phyloP scores from a whole-genome alignment of 805 yeast genomes.

The Zygosaccharomyces siamensis region DNA sequence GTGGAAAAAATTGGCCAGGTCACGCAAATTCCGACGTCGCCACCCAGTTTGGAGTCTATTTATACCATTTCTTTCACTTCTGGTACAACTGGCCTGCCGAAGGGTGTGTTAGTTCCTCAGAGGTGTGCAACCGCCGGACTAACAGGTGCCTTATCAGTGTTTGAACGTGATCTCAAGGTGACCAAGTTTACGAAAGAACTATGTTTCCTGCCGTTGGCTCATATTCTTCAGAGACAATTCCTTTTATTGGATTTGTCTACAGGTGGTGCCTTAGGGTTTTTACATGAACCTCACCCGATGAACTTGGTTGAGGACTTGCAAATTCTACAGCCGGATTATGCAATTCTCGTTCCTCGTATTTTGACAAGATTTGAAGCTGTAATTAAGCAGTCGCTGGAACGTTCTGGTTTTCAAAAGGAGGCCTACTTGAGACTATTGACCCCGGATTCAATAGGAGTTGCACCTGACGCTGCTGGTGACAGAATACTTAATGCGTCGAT shows the following conservation, averaged over 20 bases:
- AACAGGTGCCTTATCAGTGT: conserved; percentile 38
- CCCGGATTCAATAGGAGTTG: not conserved
- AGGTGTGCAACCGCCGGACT: conserved; percentile 47
- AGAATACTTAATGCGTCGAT: conserved; percentile 28
- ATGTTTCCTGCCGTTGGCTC: conserved; percentile 55
- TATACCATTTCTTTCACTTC: conserved; percentile 69
- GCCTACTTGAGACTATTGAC: not conserved
- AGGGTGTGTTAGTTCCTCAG: conserved; percentile 61
- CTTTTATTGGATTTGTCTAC: conserved; percentile 41
- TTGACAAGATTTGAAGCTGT: conserved; percentile 59
- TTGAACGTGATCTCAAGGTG: conserved; percentile 16
- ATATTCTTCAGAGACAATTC: conserved; percentile 48
- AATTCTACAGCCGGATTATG: conserved; percentile 47
- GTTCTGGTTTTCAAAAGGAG: conserved; percentile 18
- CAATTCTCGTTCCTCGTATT: conserved; percentile 61
- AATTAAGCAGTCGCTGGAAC: conserved; percentile 40
- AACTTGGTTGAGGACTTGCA: conserved; percentile 56
- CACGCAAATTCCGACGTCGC: conserved; percentile 39
- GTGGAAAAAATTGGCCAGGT: conserved; percentile 40
- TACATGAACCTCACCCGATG: conserved; percentile 47
- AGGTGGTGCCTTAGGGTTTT: conserved; percentile 53
- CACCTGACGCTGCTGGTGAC: not conserved
- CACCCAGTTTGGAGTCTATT: conserved; percentile 48
- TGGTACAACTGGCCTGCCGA: conserved; percentile 73
- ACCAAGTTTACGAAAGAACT: conserved; percentile 31